Conservation (phyloP, 2,329 filamentous ascomycete species). For the Colletotrichum paranaense region DNA sequence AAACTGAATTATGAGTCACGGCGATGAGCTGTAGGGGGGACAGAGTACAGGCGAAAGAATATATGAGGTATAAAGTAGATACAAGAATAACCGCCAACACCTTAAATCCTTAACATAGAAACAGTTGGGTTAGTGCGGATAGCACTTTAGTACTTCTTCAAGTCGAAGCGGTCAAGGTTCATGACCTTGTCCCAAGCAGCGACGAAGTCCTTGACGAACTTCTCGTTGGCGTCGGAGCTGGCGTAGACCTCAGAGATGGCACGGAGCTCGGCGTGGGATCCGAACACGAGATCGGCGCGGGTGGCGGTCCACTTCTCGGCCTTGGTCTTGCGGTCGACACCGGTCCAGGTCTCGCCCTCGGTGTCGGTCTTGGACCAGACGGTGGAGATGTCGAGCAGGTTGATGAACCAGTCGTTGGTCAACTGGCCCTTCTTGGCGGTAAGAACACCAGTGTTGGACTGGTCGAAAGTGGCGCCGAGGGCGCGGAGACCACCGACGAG, state of each 20-base stretch:
- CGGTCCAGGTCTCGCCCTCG: constrained; percentile 70
- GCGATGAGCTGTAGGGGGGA: fast-evolving
- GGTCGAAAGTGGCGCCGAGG: constrained; percentile 78
- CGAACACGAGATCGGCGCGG: constrained; percentile 77
- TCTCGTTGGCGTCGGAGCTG: constrained; percentile 67
- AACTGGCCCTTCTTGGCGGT: constrained; percentile 75
- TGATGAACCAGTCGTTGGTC: constrained; percentile 86
- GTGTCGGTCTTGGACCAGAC: constrained; percentile 62
- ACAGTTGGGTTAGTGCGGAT: neutral
- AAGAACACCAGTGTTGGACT: constrained; percentile 74
- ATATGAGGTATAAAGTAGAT: neutral
- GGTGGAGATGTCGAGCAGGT: constrained; percentile 76
- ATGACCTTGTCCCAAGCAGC: constrained; percentile 80
- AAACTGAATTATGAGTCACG: too few relatives aligned
- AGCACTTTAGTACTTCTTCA: constrained; percentile 43
- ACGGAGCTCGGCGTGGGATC: constrained; percentile 78
- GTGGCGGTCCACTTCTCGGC: constrained; percentile 76
- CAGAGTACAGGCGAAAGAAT: neutral
- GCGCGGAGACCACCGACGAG: constrained; percentile 79
- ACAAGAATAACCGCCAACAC: neutral
- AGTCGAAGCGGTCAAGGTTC: constrained; percentile 79
- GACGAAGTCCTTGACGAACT: constrained; percentile 80
- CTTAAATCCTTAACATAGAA: neutral
- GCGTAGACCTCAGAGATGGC: constrained; percentile 79
- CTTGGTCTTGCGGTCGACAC: constrained; percentile 73